Evolutionary conservation across 202 grass and related monocot species (phyloP).

Genomic region (Thinopyrum obtusiflorum): DNA sequence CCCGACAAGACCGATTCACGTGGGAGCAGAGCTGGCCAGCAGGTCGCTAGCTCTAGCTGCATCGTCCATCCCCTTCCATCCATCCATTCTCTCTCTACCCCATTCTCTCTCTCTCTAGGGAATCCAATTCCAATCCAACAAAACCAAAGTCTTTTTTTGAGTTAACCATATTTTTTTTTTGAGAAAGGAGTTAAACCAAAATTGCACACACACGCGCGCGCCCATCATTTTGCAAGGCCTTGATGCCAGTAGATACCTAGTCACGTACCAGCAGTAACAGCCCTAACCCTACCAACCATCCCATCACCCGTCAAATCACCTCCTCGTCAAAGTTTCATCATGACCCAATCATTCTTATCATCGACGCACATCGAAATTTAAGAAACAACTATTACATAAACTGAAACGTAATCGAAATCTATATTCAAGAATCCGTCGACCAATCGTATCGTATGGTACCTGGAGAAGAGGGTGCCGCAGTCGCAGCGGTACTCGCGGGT

Average conservation of each 20-base stretch:
- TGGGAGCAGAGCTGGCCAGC: no score
- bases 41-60: no score
- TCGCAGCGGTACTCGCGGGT: constrained; percentile 94
- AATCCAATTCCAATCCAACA: constrained; percentile 20
- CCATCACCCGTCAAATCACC: background rate
- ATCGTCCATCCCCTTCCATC: no score
- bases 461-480: constrained; percentile 95
- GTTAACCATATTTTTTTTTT: no score
- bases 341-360: constrained; percentile 46
- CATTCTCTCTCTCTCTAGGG: background rate
- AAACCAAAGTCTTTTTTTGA: no score
- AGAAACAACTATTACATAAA: background rate
- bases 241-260: no score
- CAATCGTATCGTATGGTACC: constrained; percentile 28
- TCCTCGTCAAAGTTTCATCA: constrained; percentile 34
- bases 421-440: background rate
- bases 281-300: constrained; percentile 46
- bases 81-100: no score
- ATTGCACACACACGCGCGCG: background rate
- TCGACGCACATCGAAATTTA: background rate
- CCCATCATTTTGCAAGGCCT: background rate
- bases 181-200: background rate
- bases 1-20: no score
- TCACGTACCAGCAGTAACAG: background rate
- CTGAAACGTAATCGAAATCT: background rate